Percentiles rank a stretch among this genome's conserved stretches.
These are phyloP conservation scores for Penicillium hordei DNA, from an alignment of 2,329 filamentous ascomycete species.

Conservation along the genomic window DNA sequence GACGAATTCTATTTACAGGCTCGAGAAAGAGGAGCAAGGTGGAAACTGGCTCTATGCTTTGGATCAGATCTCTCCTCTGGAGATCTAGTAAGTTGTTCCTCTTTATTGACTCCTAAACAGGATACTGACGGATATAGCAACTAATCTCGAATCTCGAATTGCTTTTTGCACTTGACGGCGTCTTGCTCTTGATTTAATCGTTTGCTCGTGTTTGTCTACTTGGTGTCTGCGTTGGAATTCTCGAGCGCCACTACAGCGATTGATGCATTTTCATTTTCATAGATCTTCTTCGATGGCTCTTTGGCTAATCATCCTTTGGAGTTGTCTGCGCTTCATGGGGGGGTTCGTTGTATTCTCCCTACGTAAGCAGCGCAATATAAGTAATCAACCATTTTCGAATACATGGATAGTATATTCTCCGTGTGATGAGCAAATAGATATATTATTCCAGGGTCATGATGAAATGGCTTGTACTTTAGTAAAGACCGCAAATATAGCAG, in stretches of 20 bases:
- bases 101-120: not conserved
- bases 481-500: not conserved
- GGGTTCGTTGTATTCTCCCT: not conserved
- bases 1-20: slow-evolving; percentile 46
- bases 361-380: not conserved
- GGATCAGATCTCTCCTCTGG: slow-evolving; percentile 90
- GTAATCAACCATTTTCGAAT: not conserved
- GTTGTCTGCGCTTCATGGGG: not conserved
- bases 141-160: slow-evolving; percentile 27
- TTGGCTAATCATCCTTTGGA: not conserved
- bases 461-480: not conserved
- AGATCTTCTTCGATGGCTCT: not conserved
- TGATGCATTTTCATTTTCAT: slow-evolving; percentile 14
- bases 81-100: slow-evolving; percentile 68
- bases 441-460: not conserved
- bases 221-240: not conserved
- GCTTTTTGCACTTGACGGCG: slow-evolving; percentile 16
- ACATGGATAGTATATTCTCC: not conserved
- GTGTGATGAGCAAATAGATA: not conserved
- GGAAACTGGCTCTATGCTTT: slow-evolving; percentile 97
- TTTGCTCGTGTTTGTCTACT: not conserved
- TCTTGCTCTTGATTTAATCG: slow-evolving; percentile 8
- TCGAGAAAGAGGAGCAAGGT: slow-evolving; percentile 83
- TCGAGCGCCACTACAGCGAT: slow-evolving; percentile 15
- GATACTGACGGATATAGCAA: slow-evolving; percentile 30